A percentile compares a stretch with the other conserved stretches of the same genome.
Evolutionary conservation across 2,329 filamentous ascomycete species (phyloP).

Genomic region (Allantophomopsis cytisporea): DNA sequence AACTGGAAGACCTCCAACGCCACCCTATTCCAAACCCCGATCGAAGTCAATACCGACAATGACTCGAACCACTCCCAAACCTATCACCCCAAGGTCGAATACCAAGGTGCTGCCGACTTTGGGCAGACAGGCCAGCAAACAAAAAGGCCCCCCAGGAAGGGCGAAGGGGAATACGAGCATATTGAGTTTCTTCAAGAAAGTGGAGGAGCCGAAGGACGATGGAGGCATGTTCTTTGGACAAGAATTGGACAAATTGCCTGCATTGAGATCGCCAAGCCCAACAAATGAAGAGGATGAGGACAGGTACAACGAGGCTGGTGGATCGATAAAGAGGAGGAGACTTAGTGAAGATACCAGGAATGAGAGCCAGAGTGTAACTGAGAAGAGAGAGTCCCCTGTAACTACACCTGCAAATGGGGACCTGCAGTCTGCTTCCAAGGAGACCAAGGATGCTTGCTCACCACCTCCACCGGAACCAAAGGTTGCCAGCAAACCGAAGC

Average conservation of each 20-base stretch:
- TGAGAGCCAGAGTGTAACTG: slow-evolving; percentile 1
- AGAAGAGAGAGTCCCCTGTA: neutral
- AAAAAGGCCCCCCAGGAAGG: slow-evolving; percentile 8
- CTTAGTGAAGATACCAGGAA: neutral
- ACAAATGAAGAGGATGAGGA: slow-evolving; percentile 9
- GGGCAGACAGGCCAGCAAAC: slow-evolving; percentile 8
- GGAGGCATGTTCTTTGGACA: slow-evolving; percentile 38
- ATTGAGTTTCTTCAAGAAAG: slow-evolving; percentile 63
- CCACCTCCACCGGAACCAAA: slow-evolving; percentile 13
- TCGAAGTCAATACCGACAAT: slow-evolving; percentile 6
- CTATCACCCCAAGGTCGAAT: slow-evolving; percentile 12
- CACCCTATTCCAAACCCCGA: slow-evolving; percentile 18
- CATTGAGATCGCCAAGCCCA: slow-evolving; percentile 3
- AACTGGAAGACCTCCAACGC: slow-evolving; percentile 36
- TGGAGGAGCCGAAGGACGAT: slow-evolving; percentile 32
- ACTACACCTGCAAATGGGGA: slow-evolving; percentile 14
- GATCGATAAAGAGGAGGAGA: slow-evolving; percentile 27
- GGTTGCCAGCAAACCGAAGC: slow-evolving; percentile 13
- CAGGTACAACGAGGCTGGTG: slow-evolving; percentile 25
- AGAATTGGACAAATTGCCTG: slow-evolving; percentile 6
- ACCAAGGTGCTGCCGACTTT: slow-evolving; percentile 9
- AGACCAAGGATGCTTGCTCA: slow-evolving; percentile 4
- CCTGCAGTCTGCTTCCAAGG: slow-evolving; percentile 5
- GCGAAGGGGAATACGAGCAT: slow-evolving; percentile 47
- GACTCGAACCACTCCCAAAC: slow-evolving; percentile 11